phyloP scores from a whole-genome alignment of 2,329 filamentous ascomycete species.

The Ceratocystis cubensis region DNA sequence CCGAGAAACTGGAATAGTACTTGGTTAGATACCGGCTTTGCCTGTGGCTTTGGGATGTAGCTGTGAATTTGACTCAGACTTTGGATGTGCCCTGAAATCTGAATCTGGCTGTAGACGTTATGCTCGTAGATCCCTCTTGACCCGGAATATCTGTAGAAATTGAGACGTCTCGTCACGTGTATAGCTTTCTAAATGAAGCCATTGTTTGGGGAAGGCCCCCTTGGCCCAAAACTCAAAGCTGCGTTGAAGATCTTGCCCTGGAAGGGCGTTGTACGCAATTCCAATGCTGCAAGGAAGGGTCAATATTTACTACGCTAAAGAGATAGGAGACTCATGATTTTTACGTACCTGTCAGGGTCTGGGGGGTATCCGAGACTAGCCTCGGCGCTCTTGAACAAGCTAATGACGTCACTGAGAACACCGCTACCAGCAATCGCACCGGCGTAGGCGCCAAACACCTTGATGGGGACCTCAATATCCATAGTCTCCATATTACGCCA shows the following conservation, averaged over 20 bases:
- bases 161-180: constrained; percentile 35
- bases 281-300: constrained; percentile 44
- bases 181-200: constrained; percentile 50
- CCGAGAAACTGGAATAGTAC: background rate
- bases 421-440: constrained; percentile 64
- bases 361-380: constrained; percentile 52
- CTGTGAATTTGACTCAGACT: background rate
- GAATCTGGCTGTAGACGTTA: constrained; percentile 24
- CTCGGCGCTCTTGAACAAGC: constrained; percentile 54
- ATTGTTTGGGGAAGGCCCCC: constrained; percentile 52
- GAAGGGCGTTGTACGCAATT: constrained; percentile 62
- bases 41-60: background rate
- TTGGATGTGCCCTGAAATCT: background rate
- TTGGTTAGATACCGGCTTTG: background rate
- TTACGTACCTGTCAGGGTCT: constrained; percentile 57
- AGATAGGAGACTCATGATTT: constrained; percentile 1
- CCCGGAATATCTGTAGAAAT: constrained; percentile 38
- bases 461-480: constrained; percentile 63
- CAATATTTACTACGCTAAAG: background rate
- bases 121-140: constrained; percentile 37
- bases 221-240: constrained; percentile 64
- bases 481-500: constrained; percentile 60
- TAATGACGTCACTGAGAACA: constrained; percentile 53
- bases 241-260: constrained; percentile 50
- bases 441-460: constrained; percentile 64